Evolutionary conservation across 1,284 basidiomycete species (phyloP), one percentile per base, ranked within the genome.

Genomic region (Anthracocystis panici-leucophaei): DNA sequence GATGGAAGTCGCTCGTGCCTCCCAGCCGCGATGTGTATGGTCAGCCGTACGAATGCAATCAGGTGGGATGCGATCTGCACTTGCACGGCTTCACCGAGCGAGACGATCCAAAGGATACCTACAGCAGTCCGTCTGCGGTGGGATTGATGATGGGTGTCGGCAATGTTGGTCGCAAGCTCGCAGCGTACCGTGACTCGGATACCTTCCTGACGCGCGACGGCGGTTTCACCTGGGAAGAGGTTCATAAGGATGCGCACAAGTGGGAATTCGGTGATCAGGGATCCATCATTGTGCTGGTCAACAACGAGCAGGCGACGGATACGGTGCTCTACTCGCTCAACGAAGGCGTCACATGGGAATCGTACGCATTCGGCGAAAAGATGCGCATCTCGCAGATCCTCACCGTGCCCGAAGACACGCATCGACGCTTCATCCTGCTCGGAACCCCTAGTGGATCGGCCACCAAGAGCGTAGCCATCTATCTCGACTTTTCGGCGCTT

Each of bases 251-350:
- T 79, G 95, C 97, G 0, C 93, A 98, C 84, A 89, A 97, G 57
- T 99, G 95, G 94, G 95, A 97, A 83, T 98, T 95, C 82, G 96
- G 96, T 40, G 97, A 99, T 86, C 96, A 94, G 2, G 96, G 97
- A 9, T 94, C 94, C 0, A 89, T 99, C 66, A 88, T 99, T 40
- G 88, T 99, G 71, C 91, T 99, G 86, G 94, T 91, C 59, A 97
- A 98, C 85, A 97, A 99, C 85, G 95, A 98, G 85, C 92, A 92
- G 65, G 90, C 94, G 0, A 96, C 93, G 2, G 93, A 97, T 83
- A 91, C 92, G 75, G 90, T 98, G 41, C 86, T 95, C 70, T 98
- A 92, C 87, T 93, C 92, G 51, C 92, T 91, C 6, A 91, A 99
- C 85, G 93, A 99, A 84, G 96, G 96, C 3, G 73, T 90, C 41